A percentile compares a stretch with the other conserved stretches of the same genome.
Evolutionary conservation across 768 basidiomycete species (phyloP).

Genomic region (Sarcodon sp.): DNA sequence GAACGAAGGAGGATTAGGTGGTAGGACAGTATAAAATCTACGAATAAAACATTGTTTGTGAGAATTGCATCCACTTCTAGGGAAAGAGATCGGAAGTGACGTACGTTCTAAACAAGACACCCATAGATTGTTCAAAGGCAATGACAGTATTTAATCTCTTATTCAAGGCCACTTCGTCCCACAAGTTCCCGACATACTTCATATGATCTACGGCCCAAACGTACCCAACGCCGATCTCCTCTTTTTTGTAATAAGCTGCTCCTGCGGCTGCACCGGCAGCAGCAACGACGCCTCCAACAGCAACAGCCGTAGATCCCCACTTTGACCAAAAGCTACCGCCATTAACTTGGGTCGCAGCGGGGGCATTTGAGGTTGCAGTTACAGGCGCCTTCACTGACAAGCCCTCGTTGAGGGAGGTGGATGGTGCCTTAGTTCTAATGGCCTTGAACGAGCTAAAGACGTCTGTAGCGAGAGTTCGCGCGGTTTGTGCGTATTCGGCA

Average conservation of each 20-base stretch:
- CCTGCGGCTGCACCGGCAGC: constrained; percentile 72
- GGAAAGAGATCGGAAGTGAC: constrained; percentile 14
- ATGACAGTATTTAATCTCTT: constrained; percentile 51
- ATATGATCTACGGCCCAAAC: constrained; percentile 79
- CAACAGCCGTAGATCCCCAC: constrained; percentile 61
- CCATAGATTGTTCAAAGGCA: constrained; percentile 42
- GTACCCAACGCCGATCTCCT: constrained; percentile 60
- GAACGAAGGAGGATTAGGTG: constrained; percentile 49
- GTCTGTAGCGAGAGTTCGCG: constrained; percentile 47
- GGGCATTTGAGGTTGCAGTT: constrained; percentile 16
- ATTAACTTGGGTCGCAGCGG: constrained; percentile 5
- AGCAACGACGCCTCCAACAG: constrained; percentile 59
- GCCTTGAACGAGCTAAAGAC: constrained; percentile 32
- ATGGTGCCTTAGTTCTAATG: constrained; percentile 19
- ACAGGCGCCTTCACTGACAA: constrained; percentile 13
- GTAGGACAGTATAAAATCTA: constrained; percentile 76
- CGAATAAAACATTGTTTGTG: neutral
- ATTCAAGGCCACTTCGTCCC: constrained; percentile 60
- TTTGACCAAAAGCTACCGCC: constrained; percentile 30
- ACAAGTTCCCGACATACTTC: constrained; percentile 77
- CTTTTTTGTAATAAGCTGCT: constrained; percentile 70
- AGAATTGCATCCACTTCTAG: neutral
- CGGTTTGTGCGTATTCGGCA: constrained; percentile 53
- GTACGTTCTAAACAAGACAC: constrained; percentile 64
- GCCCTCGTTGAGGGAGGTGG: constrained; percentile 14